Evolutionary conservation across 768 basidiomycete species (phyloP), one percentile per base, ranked within the genome.

Genomic region (Agaricus sinodeliciosus): DNA sequence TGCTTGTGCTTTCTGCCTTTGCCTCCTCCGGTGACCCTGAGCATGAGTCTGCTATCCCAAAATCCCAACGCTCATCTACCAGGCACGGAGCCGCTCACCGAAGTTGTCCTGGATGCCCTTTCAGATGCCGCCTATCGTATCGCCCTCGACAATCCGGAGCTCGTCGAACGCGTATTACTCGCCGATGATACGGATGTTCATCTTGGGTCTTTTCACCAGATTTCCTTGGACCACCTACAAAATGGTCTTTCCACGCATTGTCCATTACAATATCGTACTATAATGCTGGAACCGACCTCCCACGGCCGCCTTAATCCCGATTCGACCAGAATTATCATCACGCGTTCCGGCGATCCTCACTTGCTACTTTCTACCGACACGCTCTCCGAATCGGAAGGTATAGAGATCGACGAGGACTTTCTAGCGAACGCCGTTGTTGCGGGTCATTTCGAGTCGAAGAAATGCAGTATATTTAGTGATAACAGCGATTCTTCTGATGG

Each of bases 351-450:
- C 18, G 59, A 67, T 28, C 51, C 46, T 28, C 57, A 63, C 22
- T 56, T 48, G 25, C 49, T 51, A 45, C 34, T 7, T 51, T 53
- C 26, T 49, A 57, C 12, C 56, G 57, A 40, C 44, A 55, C 43
- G 15, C 44, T 56, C 37, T 6, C 45, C 15, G 63, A 62, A 36
- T 43, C 60, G 8, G 81, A 83, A 28, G 62, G 57, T 15, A 64
- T 89, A 43, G 88, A 90, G 65, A 91, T 91, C 49, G 79, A 78
- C 59, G 84, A 90, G 60, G 76, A 68, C 15, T 91, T 91, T 65
- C 73, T 90, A 19, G 83, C 80, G 7, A 76, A 71, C 55, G 72
- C 81, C 28, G 59, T 58, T 43, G 53, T 49, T 39, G 58, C 63
- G 27, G 58, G 52, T 46, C 52, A 52, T 49, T 49, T 54, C 28